Evolutionary conservation across 371 early-diverging fungal genomes (phyloP), one percentile per base, ranked within the genome.

Genomic region (Mortierella sp.): DNA sequence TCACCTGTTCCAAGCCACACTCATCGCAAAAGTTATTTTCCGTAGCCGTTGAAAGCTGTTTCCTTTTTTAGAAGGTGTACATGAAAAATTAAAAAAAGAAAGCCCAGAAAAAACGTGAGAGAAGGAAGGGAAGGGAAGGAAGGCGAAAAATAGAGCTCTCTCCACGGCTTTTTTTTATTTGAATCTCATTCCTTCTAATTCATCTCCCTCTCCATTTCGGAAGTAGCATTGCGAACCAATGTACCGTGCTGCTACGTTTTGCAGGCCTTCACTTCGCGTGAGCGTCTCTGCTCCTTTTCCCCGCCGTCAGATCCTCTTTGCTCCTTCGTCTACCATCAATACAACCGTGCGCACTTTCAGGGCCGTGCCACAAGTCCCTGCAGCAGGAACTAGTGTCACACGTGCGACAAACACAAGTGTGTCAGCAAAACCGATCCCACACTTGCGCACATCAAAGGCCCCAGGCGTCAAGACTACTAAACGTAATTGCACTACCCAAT

Each of bases 221-320:
- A 18, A 11, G 28, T 28, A 64, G 72, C 51, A 22, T 55, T 55
- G 22, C 47, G n/a, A 51, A 37, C 26, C 26, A 57, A 78, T 78
- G 78, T 73, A 73, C 40, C 78, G 78, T 57, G 78, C 55, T 24
- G 73, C 73, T n/a, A 64, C 78, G 20, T 52, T 73, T 55, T 64
- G 73, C 43, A 32, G 73, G 32, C 32, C 47, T 39, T 52, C 71
- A 59, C 40, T 20, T 51, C 69, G 63, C n/a, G 20, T 58, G 64
- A 55, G 54, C 45, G 6, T 35, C 28, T 37, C 68, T 24, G 26
- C 39, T 24, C 16, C 55, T 3, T 32, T 55, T 10, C 55, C 60
- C n/a, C 64, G 64, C 47, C 67, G 57, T n/a, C 68, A 77, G 39
- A 59, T 52, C 16, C 66, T 66, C 32, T 30, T 62, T 30, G 28